Evolutionary conservation across 164 flowering plant genomes (phyloP).

Genomic region (Vitis riparia): DNA sequence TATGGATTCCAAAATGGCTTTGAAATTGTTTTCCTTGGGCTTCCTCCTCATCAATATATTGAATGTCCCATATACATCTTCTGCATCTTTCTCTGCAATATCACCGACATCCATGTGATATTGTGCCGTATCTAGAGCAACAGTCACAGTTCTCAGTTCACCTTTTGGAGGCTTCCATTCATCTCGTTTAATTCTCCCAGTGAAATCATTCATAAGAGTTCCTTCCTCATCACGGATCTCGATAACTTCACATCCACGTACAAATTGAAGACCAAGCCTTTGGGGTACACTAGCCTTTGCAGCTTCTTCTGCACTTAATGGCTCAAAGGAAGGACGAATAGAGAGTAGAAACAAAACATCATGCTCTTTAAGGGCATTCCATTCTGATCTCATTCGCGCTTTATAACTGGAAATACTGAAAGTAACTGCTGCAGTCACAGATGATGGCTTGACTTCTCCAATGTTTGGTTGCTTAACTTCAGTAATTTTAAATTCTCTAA

Average conservation of each 20-base stretch:
- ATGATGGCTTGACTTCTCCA: conserved; percentile 96
- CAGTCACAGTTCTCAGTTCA: conserved; percentile 85
- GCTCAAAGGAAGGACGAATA: conserved; percentile 90
- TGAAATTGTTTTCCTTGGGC: conserved; percentile 98
- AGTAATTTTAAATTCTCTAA: conserved; percentile 72
- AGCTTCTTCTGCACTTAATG: conserved; percentile 86
- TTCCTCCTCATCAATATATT: conserved; percentile 94
- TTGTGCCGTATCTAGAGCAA: conserved; percentile 95
- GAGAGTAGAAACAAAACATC: conserved; percentile 94
- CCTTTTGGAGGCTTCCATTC: conserved; percentile 99
- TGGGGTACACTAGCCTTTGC: conserved; percentile 86
- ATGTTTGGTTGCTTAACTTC: conserved; percentile 97
- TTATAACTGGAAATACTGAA: conserved; percentile 85
- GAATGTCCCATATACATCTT: conserved; percentile 89
- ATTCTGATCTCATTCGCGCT: conserved; percentile 86
- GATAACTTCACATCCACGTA: conserved; percentile 95
- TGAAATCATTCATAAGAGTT: conserved; percentile 94
- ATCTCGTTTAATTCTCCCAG: conserved; percentile 90
- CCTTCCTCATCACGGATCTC: conserved; percentile 98
- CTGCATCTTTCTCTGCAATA: conserved; percentile 87
- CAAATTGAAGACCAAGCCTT: conserved; percentile 91
- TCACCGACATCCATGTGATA: conserved; percentile 94
- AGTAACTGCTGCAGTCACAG: conserved; percentile 89
- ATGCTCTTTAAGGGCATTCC: conserved; percentile 97
- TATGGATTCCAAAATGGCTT: conserved; percentile 96